Evolutionary conservation across 1,284 basidiomycete genomes (phyloP), one percentile per base, ranked within the genome.

Genomic region (Boletellus sp.): DNA sequence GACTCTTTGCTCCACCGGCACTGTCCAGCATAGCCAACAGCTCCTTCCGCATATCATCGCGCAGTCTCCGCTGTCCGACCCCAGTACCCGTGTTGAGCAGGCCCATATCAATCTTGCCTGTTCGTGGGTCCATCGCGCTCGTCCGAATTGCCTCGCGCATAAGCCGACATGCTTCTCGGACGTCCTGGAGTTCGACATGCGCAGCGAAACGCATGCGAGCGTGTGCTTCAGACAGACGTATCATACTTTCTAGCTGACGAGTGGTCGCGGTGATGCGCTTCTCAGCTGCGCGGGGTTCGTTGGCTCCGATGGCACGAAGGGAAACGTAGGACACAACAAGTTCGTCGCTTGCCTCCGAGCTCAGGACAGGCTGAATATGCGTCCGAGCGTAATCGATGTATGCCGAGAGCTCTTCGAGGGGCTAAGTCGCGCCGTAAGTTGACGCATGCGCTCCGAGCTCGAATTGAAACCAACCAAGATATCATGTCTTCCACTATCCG

Each of bases 201-300:
- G 85, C 78, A 19, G 88, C 89, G 70, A 97, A 89, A 1, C 94
- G 83, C 95, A 98, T 97, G 21, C 95, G 82, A 0, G 96, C 95
- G 66, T 99, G 96, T 0, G 90, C 96, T 72, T 99, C 97, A 0
- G 90, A 89, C 26, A 99, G 81, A n/a, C 97, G 91, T 66, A 99
- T 98, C 87, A 99, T 93, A 60, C 86, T 91, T 71, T 99, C 96
- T 28, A 99, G 83, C 71, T 99, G 96, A 49, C 96, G 85, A 1
- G 97, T 98, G 28, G 96, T 99, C 1, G 97, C 96, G 0, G 97
- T 99, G 71, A 99, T 99, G 12, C 96, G 86, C 63, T 93, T 91
- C 71, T 98, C 95, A 53, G 82, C 82, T 2, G 83, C 83, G 21
- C 93, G 85, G 3, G 92, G 86, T 67, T 98, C 94, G 40, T 68